Conservation (phyloP, 2,329 filamentous ascomycete genomes). For the Sporothrix dimorphospora region DNA sequence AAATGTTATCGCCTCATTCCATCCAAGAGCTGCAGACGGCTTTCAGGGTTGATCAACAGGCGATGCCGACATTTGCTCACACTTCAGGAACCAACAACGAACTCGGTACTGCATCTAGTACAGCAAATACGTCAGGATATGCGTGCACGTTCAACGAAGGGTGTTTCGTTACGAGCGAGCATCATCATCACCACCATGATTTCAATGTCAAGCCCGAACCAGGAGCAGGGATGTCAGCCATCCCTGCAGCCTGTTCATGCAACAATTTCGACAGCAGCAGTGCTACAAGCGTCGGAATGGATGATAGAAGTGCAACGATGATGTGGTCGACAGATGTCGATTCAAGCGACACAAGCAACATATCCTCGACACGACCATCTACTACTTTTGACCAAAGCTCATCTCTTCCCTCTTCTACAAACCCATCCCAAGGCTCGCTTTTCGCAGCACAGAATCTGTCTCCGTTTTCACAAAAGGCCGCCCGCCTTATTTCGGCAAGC, state of each 20-base stretch:
- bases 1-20: not conserved
- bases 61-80: slow-evolving; percentile 3
- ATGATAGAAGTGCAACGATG: slow-evolving; percentile 19
- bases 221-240: not conserved
- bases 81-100: not conserved
- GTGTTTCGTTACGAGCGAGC: slow-evolving; percentile 11
- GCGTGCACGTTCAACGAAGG: slow-evolving; percentile 6
- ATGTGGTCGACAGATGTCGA: slow-evolving; percentile 30
- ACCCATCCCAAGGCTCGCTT: slow-evolving; percentile 23
- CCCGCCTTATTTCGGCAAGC: slow-evolving; percentile 10
- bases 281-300: not conserved
- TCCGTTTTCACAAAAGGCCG: not conserved
- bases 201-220: not conserved
- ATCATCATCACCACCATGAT: slow-evolving; percentile 24
- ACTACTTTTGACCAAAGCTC: slow-evolving; percentile 25
- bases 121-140: not conserved
- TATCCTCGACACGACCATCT: slow-evolving; percentile 25
- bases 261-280: not conserved
- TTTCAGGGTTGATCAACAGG: not conserved
- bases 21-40: not conserved
- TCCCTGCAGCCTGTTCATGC: slow-evolving; percentile 16
- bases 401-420: slow-evolving; percentile 18
- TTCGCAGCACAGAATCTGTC: slow-evolving; percentile 4
- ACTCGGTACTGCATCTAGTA: not conserved
- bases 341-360: slow-evolving; percentile 21